phyloP scores from a whole-genome alignment of 2,329 filamentous ascomycete species.

The Pestalotiopsis sp. region DNA sequence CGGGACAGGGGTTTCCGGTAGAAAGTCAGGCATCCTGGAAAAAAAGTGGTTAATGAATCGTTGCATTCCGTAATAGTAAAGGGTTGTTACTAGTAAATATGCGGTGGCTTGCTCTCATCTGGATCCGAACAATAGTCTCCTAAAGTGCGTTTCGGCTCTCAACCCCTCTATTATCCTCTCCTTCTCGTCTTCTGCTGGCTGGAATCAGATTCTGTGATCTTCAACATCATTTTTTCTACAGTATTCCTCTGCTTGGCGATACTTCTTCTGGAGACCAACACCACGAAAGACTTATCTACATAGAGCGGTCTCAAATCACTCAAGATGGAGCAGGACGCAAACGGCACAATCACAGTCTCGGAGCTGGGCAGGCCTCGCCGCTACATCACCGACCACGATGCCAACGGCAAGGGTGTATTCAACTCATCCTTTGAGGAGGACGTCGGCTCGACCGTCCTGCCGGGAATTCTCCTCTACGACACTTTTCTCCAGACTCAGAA shows the following conservation, averaged over 20 bases:
- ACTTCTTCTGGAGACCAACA: too few relatives aligned
- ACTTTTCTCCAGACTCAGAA: background rate
- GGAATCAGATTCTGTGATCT: background rate
- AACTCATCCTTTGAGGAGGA: constrained; percentile 2
- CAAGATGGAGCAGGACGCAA: constrained; percentile 1
- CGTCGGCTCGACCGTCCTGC: background rate
- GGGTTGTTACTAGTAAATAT: background rate
- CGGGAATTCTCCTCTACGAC: background rate
- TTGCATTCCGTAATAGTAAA: background rate
- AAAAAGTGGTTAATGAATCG: background rate
- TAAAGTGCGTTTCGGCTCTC: background rate
- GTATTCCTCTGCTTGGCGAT: too few relatives aligned
- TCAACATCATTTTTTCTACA: background rate
- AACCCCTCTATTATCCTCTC: background rate
- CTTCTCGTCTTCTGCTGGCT: background rate
- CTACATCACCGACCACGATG: constrained; percentile 7
- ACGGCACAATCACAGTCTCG: background rate
- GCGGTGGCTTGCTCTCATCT: background rate
- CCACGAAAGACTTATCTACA: background rate
- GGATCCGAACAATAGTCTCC: background rate
- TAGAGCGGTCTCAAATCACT: background rate
- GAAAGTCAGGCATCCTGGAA: background rate
- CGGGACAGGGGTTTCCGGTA: background rate
- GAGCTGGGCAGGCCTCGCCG: constrained; percentile 7
- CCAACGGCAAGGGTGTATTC: constrained; percentile 1